Base-by-base conservation (phyloP, 1,284 basidiomycete genomes). In the Golubevia sp. region DNA sequence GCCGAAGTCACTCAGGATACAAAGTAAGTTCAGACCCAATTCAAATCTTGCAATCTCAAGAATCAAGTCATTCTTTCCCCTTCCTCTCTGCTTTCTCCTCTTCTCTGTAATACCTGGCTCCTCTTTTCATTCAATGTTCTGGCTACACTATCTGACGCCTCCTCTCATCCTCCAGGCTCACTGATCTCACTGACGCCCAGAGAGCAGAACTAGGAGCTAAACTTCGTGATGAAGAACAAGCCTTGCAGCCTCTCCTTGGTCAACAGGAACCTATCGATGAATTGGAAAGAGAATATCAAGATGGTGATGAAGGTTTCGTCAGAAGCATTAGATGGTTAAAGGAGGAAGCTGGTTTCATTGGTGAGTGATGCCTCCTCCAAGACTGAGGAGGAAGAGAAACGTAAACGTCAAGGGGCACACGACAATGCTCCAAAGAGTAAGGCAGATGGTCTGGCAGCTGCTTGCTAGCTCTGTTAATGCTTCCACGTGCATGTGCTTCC, bases 291-390 rank as follows among this genome's bases (percentile, higher is more conserved):
- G 74, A 74, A 49, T 79, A 76, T 34, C 59, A 61, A 2, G 52
- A 60, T 49, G 53, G 53, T 49, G 73, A 73, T 57, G 49, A 49
- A 2, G 56, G 61, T 4, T 79, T 76, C 57, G 44, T 68, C 2
- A 58, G 61, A 48, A 74, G 77, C 61, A 63, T 74, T 34, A 64
- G 61, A n/a, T 79, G 75, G 74, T 64, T 79, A 6, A 62, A 62
- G 26, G 58, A 70, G 2, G 23, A 71, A 44, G 65, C 65, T 4
- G 61, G 66, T 1, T 80, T 73, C 56, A 64, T 64, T 50, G 71
- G 24, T n/a, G 20, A 50, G 38, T 44, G 11, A 44, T n/a, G n/a
- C n/a, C n/a, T n/a, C n/a, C n/a, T n/a, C n/a, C n/a, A n/a, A n/a
- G n/a, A n/a, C n/a, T n/a, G n/a, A n/a, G n/a, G n/a, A n/a, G n/a